These are phyloP conservation scores for Clavariopsis aquatica DNA, from an alignment of 495 filamentous ascomycete species.

Conservation along the genomic window DNA sequence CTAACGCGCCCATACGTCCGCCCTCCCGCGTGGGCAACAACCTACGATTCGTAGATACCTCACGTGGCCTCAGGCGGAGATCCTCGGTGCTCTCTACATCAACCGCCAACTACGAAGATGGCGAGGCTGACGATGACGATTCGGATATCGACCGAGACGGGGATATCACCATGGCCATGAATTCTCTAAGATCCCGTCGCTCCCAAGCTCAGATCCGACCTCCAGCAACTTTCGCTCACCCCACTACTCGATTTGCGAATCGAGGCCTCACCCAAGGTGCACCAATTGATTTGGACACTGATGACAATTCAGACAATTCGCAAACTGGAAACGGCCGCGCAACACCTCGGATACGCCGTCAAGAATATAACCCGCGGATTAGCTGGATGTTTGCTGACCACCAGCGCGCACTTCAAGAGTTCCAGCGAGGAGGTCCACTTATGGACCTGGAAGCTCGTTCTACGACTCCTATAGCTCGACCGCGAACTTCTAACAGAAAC, in stretches of 20 bases:
- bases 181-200: conserved; percentile 25
- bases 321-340: conserved; percentile 11
- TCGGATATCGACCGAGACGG: conserved; percentile 39
- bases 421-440: conserved; percentile 17
- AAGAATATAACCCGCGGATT: conserved; percentile 41
- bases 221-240: conserved; percentile 12
- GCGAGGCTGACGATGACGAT: conserved; percentile 40
- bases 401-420: conserved; percentile 32
- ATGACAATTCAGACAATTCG: conserved; percentile 39
- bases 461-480: conserved; percentile 39
- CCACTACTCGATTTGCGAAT: conserved; percentile 23
- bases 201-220: conserved; percentile 38
- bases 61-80: conserved; percentile 39
- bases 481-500: conserved; percentile 39
- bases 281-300: conserved; percentile 34
- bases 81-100: conserved; percentile 39
- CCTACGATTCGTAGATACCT: conserved; percentile 35
- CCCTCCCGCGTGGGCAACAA: conserved; percentile 33
- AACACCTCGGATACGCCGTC: conserved; percentile 19
- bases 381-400: conserved; percentile 42
- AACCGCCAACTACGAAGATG: conserved; percentile 39
- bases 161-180: conserved; percentile 37
- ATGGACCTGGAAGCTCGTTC: conserved; percentile 36
- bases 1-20: conserved; percentile 33
- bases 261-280: conserved; percentile 25